Evolutionary conservation across 2,329 filamentous ascomycete genomes (phyloP).

Genomic region (Gaeumannomyces sp.): DNA sequence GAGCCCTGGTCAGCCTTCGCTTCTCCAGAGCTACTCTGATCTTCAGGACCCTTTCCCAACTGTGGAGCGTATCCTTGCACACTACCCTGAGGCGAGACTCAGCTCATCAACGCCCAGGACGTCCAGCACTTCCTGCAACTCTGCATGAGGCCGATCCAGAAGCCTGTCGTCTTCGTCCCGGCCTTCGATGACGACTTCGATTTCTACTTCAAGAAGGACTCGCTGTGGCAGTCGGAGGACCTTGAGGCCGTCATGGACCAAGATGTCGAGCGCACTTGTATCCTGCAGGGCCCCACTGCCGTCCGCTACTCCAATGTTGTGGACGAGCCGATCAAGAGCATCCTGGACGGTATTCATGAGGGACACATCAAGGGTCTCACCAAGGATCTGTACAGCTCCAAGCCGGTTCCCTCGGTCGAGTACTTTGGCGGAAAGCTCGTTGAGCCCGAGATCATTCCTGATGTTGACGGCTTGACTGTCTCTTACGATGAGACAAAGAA

Average conservation of each 20-base stretch:
- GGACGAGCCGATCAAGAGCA: slow-evolving; percentile 92
- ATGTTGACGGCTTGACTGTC: slow-evolving; percentile 80
- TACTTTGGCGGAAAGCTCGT: slow-evolving; percentile 91
- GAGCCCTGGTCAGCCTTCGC: slow-evolving; percentile 63
- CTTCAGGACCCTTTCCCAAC: slow-evolving; percentile 74
- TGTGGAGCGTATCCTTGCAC: slow-evolving; percentile 70
- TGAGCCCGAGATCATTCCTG: slow-evolving; percentile 63
- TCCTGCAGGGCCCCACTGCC: slow-evolving; percentile 89
- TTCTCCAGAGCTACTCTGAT: slow-evolving; percentile 85
- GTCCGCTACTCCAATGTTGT: slow-evolving; percentile 83
- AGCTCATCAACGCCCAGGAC: slow-evolving; percentile 97
- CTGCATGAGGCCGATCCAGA: slow-evolving; percentile 86
- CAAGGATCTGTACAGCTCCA: slow-evolving; percentile 70
- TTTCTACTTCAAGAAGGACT: slow-evolving; percentile 99
- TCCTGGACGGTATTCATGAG: slow-evolving; percentile 84
- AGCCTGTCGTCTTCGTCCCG: slow-evolving; percentile 94
- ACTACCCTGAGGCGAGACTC: slow-evolving; percentile 78
- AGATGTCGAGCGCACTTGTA: slow-evolving; percentile 93
- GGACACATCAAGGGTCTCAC: slow-evolving; percentile 77
- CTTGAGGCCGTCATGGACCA: slow-evolving; percentile 92
- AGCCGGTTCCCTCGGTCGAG: slow-evolving; percentile 80
- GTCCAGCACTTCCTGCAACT: slow-evolving; percentile 94
- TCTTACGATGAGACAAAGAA: slow-evolving; percentile 74
- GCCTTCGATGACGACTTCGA: slow-evolving; percentile 96
- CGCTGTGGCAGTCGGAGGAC: slow-evolving; percentile 97